These are phyloP conservation scores for Candida sanyaensis DNA, from an alignment of 1,139 yeast species.

Conservation along the genomic window DNA sequence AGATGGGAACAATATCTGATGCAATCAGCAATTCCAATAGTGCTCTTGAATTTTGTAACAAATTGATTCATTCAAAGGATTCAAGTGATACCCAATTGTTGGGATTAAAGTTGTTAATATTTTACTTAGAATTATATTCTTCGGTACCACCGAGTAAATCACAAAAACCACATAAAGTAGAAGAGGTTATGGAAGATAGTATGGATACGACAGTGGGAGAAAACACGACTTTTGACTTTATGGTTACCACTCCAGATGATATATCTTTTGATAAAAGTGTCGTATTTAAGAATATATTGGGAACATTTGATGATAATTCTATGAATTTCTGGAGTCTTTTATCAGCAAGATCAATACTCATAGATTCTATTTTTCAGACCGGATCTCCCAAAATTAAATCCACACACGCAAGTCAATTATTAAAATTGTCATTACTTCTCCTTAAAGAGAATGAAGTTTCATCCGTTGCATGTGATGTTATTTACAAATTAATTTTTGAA, in stretches of 20 bases:
- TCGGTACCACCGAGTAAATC: background rate
- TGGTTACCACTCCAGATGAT: constrained; percentile 6
- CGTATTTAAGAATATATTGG: constrained; percentile 19
- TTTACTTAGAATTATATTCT: constrained; percentile 20
- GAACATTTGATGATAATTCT: constrained; percentile 23
- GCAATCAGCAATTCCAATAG: constrained; percentile 18
- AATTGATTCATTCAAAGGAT: constrained; percentile 18
- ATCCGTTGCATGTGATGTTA: constrained; percentile 23
- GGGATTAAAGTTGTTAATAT: constrained; percentile 33
- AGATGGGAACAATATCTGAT: constrained; percentile 21
- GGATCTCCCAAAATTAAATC: background rate
- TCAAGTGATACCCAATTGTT: constrained; percentile 21
- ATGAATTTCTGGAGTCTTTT: constrained; percentile 38
- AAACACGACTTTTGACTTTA: constrained; percentile 15
- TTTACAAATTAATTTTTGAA: constrained; percentile 17
- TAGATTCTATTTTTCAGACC: constrained; percentile 6
- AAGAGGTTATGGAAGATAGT: background rate
- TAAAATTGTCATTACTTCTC: constrained; percentile 49
- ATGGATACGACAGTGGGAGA: constrained; percentile 3
- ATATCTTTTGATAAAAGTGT: constrained; percentile 12
- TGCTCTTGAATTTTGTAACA: constrained; percentile 22
- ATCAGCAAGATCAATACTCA: constrained; percentile 28
- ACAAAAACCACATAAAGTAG: background rate
- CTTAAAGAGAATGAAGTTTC: constrained; percentile 32
- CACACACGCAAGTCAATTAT: constrained; percentile 16